A percentile compares a stretch with the other conserved stretches of the same genome.
Conservation (phyloP, 305 asterid genomes). For the Fraxinus nigra region DNA sequence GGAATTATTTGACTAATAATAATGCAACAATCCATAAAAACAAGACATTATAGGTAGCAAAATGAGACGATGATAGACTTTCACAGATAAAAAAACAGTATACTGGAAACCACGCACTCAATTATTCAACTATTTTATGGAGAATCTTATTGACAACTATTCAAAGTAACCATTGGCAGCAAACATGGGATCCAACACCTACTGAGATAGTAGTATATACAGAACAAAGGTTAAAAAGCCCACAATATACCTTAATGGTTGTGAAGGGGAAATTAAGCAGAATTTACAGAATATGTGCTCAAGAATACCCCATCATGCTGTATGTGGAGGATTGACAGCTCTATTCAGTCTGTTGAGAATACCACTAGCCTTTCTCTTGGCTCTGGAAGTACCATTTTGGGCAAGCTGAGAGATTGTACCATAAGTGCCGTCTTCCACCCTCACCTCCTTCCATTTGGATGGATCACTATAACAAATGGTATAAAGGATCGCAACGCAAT, state of each 20-base stretch:
- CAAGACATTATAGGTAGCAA: not conserved
- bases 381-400: conserved; percentile 48
- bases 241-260: conserved; percentile 16
- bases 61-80: not conserved
- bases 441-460: conserved; percentile 41
- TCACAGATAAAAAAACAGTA: not conserved
- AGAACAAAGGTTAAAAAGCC: conserved; percentile 18
- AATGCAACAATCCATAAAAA: not conserved
- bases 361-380: conserved; percentile 49
- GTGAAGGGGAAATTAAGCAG: conserved; percentile 14
- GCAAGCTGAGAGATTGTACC: conserved; percentile 41
- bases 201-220: conserved; percentile 28
- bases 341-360: conserved; percentile 45
- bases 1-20: not conserved
- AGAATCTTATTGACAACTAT: not conserved
- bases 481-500: conserved; percentile 42
- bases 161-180: not conserved
- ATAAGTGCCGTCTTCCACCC: conserved; percentile 33
- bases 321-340: conserved; percentile 36
- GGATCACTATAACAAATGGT: conserved; percentile 41
- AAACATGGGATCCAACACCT: not conserved
- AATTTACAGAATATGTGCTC: conserved; percentile 38
- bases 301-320: conserved; percentile 31
- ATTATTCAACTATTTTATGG: not conserved
- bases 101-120: not conserved